Conservation (phyloP, 805 yeast genomes). For the Schizosaccharomyces lindneri region DNA sequence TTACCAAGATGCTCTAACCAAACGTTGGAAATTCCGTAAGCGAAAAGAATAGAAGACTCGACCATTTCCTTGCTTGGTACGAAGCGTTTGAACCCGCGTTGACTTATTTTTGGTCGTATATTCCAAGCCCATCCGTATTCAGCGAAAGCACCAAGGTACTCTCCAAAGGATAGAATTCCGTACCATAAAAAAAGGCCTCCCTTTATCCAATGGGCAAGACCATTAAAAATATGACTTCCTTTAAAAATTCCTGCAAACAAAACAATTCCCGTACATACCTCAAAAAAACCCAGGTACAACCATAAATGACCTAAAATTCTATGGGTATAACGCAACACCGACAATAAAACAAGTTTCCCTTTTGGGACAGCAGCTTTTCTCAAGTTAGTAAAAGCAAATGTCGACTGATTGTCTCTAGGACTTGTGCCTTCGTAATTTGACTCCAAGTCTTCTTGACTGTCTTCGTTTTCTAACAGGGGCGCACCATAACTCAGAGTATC, state of each 20-base stretch:
- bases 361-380: no score
- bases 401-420: no score
- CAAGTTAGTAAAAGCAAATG: no score
- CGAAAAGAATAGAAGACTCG: slow-evolving; percentile 55
- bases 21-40: slow-evolving; percentile 73
- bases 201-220: slow-evolving; percentile 85
- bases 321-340: background rate
- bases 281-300: slow-evolving; percentile 12
- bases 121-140: slow-evolving; percentile 87
- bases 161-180: slow-evolving; percentile 59
- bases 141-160: slow-evolving; percentile 64
- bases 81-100: background rate
- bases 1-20: slow-evolving; percentile 73
- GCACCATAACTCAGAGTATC: background rate
- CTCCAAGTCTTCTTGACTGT: background rate
- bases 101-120: slow-evolving; percentile 10
- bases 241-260: slow-evolving; percentile 47
- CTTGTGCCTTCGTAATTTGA: no score
- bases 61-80: slow-evolving; percentile 27
- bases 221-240: slow-evolving; percentile 42
- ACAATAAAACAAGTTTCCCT: background rate
- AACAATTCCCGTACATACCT: slow-evolving; percentile 26
- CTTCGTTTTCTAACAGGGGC: background rate
- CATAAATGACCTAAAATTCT: background rate
- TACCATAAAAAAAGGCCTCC: slow-evolving; percentile 67